Base-by-base conservation (phyloP, 192 early-diverging fungal species). In the Funneliformis mosseae region DNA sequence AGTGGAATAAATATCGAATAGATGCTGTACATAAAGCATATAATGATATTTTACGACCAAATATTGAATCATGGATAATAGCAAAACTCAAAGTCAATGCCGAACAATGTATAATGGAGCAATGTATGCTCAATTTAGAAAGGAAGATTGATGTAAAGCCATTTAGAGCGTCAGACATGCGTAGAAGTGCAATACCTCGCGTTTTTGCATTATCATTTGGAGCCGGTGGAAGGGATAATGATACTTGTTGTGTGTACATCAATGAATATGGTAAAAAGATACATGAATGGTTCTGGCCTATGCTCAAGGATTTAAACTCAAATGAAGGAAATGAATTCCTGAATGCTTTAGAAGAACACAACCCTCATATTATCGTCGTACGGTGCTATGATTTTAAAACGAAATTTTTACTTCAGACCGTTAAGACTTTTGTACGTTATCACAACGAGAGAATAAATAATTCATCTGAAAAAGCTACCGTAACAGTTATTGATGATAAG, bases 401-500 rank as follows among this genome's bases (percentile, higher is more conserved):
- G 3, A 93, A 94, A 39, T 88, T 92, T 43, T 84, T 99, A 75
- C 84, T 94, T 28, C 91, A 92, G 71, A 90, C 91, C 28, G 89
- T 95, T 50, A 83, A 89, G 77, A 87, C 84, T 27, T 82, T 87
- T 45, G 84, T 92, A 42, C 83, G 83, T 43, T 89, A 91, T 67
- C 83, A 90, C 69, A 82, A 83, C 63, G 28, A 73, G 25, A 28
- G 6, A 64, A 4, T 27, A 64, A 73, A 48, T 8, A 50, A 28
- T 25, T 25, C 14, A 28, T 33, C 38, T 25, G 91, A 90, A 67
- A 87, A 90, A 50, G 76, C 90, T 2, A 5, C 86, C 8, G 88
- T 98, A 33, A 87, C 91, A 5, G 91, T 96, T 76, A 92, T 94
- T 11, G 91, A 94, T 67, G 98, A 99, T 86, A 95, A 97, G 77